phyloP scores from a whole-genome alignment of 2,329 filamentous ascomycete genomes.

The Nemania bipapillata region DNA sequence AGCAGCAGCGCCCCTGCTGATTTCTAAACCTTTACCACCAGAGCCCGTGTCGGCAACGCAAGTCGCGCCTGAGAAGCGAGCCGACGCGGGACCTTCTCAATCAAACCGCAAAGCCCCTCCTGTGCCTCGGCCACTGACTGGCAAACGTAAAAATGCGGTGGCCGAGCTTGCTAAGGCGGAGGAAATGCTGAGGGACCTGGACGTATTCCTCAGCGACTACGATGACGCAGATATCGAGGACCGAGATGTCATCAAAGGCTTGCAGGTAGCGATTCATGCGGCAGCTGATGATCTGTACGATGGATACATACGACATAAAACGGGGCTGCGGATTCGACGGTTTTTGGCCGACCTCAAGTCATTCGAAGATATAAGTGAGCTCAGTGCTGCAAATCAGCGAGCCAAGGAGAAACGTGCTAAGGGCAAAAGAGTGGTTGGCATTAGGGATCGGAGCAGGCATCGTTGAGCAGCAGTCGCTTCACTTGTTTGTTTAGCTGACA shows the following conservation, averaged over 20 bases:
- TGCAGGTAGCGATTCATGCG: conserved; percentile 66
- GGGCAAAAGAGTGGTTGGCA: conserved; percentile 26
- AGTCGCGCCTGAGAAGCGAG: conserved; percentile 13
- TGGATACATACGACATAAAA: conserved; percentile 62
- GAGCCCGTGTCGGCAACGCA: conserved; percentile 29
- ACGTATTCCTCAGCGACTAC: conserved; percentile 49
- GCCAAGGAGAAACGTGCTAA: conserved; percentile 34
- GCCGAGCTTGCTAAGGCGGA: conserved; percentile 42
- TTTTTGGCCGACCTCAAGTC: conserved; percentile 66
- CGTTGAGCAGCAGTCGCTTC: background rate
- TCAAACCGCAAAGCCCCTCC: conserved; percentile 25
- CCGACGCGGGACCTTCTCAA: conserved; percentile 26
- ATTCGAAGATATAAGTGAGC: conserved; percentile 59
- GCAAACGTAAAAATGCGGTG: conserved; percentile 35
- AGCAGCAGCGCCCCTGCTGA: conserved; percentile 22
- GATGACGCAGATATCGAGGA: conserved; percentile 58
- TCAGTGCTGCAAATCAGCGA: conserved; percentile 38
- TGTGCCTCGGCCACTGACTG: conserved; percentile 10
- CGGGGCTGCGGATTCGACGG: conserved; percentile 63
- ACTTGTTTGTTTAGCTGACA: background rate
- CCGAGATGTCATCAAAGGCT: conserved; percentile 64
- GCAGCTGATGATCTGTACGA: conserved; percentile 67
- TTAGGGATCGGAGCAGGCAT: conserved; percentile 18
- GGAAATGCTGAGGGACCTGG: conserved; percentile 44
- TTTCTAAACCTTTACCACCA: conserved; percentile 39